Evolutionary conservation across 331 rosid genomes (phyloP).

Genomic region (Pyracantha coccinea): DNA sequence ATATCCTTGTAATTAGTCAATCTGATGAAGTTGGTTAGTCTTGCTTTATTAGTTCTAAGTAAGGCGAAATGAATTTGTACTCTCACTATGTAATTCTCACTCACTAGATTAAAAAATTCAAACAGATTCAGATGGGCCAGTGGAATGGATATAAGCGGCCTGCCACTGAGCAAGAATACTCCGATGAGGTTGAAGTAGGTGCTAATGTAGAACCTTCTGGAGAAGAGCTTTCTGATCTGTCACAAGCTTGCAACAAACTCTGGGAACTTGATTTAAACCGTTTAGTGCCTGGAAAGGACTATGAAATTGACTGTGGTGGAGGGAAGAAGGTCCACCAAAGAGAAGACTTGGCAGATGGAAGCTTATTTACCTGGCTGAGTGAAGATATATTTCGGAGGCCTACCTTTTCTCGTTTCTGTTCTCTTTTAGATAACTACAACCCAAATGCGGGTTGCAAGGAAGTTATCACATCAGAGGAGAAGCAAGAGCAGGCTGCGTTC

Average conservation of each 20-base stretch:
- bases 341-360: slow-evolving; percentile 71
- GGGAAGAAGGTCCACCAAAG: slow-evolving; percentile 71
- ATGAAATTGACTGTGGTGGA: slow-evolving; percentile 89
- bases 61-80: neutral
- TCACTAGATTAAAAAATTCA: neutral
- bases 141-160: slow-evolving; percentile 71
- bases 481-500: slow-evolving; percentile 87
- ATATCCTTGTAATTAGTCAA: neutral
- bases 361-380: slow-evolving; percentile 62
- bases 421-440: slow-evolving; percentile 87
- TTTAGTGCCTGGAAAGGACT: slow-evolving; percentile 70
- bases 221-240: slow-evolving; percentile 65
- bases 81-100: neutral
- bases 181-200: slow-evolving; percentile 53
- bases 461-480: slow-evolving; percentile 88
- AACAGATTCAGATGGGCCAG: slow-evolving; percentile 58
- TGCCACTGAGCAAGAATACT: slow-evolving; percentile 66
- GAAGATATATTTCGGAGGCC: slow-evolving; percentile 66
- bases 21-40: neutral
- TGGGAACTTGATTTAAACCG: slow-evolving; percentile 90
- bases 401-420: slow-evolving; percentile 74
- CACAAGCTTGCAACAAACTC: slow-evolving; percentile 65
- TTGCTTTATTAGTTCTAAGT: neutral
- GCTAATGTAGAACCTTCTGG: slow-evolving; percentile 46
- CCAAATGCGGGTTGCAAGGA: slow-evolving; percentile 75